Evolutionary conservation across 805 yeast species (phyloP), one percentile per base, ranked within the genome.

Genomic region (Candida hungchunana): DNA sequence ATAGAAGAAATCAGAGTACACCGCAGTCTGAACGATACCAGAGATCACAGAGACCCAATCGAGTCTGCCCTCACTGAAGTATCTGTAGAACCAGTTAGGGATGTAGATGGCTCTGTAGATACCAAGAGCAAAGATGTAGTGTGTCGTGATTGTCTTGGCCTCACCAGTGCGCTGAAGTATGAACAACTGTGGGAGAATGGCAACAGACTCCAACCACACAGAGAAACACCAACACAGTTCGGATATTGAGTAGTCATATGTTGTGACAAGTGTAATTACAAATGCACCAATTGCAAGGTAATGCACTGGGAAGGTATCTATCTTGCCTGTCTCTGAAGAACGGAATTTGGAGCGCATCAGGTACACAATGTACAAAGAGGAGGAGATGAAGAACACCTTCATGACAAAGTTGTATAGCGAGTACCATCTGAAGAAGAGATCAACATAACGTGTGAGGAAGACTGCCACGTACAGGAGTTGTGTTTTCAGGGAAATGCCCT

Each of bases 1-100:
- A 64, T 87, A 93, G 66, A 93, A 93, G 70, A 93, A 93, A 64
- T 93, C 98, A 2, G 97, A 87, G 64, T 93, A 93, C 22, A 93
- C 63, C 38, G 77, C 65, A 0, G 97, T 87, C 66, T 93, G 98
- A 26, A 87, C 59, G 22, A 93, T 43, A 17, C 97, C 97, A 1
- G 97, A 82, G 15, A 73, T 52, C 8, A 90, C 66, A 2, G 95
- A 73, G 37, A 89, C 67, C 45, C 71, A 71, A 53, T 88, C 96
- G 39, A 82, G 66, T 45, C 70, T 67, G 17, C 67, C 73, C 46
- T 83, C 90, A 12, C 60, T 45, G 42, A 64, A 64, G 64, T 80
- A 86, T 59, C 97, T 77, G 72, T 88, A 93, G 47, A 88, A 58
- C 98, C 98, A 93, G 63, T 90, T 93, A 46, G 95, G 94, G 48